A percentile compares a stretch with the other conserved stretches of the same genome.
These are phyloP conservation scores for Yamadazyma takamatsuzukensis DNA, from an alignment of 805 yeast genomes.

Conservation along the genomic window DNA sequence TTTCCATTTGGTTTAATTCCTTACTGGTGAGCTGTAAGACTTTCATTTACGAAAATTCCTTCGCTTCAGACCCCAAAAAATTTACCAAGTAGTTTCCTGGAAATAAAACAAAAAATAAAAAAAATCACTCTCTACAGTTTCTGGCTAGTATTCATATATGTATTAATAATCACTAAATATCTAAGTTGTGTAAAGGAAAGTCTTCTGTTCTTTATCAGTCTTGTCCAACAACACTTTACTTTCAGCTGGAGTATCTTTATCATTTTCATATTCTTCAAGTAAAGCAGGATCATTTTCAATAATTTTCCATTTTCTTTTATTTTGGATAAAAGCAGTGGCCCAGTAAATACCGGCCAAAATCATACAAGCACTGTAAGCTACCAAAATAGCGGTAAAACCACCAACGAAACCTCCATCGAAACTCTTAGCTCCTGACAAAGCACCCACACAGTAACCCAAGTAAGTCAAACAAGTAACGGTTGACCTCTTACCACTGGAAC, in stretches of 20 bases:
- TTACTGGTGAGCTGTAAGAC: too few species aligned
- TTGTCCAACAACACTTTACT: constrained; percentile 12
- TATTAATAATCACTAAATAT: too few species aligned
- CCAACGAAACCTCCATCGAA: constrained; percentile 17
- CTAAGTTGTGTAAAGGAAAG: constrained; percentile 18
- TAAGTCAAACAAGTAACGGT: constrained; percentile 32
- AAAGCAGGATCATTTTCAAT: constrained; percentile 6
- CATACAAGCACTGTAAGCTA: constrained; percentile 17
- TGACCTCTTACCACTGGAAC: constrained; percentile 29
- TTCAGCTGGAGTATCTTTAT: constrained; percentile 7
- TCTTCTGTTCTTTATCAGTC: constrained; percentile 18
- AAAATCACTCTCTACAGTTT: too few species aligned
- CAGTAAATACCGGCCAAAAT: constrained; percentile 12
- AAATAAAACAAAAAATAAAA: too few species aligned
- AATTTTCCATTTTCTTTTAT: constrained; percentile 11
- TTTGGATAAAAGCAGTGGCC: constrained; percentile 13
- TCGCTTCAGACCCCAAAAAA: too few species aligned
- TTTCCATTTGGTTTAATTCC: too few species aligned
- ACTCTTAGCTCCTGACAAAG: constrained; percentile 23
- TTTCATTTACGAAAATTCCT: too few species aligned
- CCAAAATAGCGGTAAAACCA: constrained; percentile 18
- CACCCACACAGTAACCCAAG: constrained; percentile 28
- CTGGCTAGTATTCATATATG: too few species aligned
- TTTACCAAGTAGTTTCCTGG: too few species aligned
- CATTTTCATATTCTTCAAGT: constrained; percentile 8